A percentile compares a stretch with the other conserved stretches of the same genome.
These are phyloP conservation scores for Pseudotsuga menziesii DNA, from an alignment of 75 land plant genomes.

Conservation along the genomic window DNA sequence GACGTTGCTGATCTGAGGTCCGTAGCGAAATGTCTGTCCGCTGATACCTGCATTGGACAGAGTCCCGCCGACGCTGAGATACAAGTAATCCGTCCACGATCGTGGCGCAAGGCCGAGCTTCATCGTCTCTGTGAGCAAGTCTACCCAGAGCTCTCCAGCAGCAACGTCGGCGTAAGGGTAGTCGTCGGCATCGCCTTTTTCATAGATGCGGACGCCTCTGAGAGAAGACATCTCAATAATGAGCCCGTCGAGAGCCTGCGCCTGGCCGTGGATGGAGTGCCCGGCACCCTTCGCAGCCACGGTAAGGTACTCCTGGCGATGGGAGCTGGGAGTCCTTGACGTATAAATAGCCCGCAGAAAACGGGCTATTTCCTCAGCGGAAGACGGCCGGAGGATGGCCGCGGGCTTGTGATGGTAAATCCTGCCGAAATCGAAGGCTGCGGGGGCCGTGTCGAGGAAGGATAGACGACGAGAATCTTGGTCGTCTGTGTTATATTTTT, in stretches of 20 bases:
- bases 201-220: neutral
- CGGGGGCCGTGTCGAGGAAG: neutral
- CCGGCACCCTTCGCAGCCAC: conserved; percentile 25
- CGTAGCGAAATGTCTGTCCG: conserved; percentile 58
- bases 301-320: neutral
- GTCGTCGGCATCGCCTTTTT: no score
- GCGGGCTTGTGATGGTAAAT: conserved; percentile 7
- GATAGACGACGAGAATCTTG: neutral
- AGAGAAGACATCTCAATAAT: conserved; percentile 50
- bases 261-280: conserved; percentile 50
- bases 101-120: conserved; percentile 48
- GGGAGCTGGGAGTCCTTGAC: neutral
- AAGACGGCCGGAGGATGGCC: neutral
- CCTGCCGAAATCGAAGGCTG: neutral
- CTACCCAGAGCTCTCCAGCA: conserved; percentile 55
- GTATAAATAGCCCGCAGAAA: neutral
- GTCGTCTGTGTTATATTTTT: neutral
- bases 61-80: conserved; percentile 64
- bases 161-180: conserved; percentile 25
- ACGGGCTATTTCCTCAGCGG: neutral
- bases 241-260: conserved; percentile 45
- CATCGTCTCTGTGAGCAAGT: conserved; percentile 34
- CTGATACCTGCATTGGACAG: conserved; percentile 71
- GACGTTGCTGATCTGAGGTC: conserved; percentile 68
- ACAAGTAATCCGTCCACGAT: conserved; percentile 66